Conservation (phyloP, 2,329 filamentous ascomycete genomes). For the Ophiosphaerella herpotricha region DNA sequence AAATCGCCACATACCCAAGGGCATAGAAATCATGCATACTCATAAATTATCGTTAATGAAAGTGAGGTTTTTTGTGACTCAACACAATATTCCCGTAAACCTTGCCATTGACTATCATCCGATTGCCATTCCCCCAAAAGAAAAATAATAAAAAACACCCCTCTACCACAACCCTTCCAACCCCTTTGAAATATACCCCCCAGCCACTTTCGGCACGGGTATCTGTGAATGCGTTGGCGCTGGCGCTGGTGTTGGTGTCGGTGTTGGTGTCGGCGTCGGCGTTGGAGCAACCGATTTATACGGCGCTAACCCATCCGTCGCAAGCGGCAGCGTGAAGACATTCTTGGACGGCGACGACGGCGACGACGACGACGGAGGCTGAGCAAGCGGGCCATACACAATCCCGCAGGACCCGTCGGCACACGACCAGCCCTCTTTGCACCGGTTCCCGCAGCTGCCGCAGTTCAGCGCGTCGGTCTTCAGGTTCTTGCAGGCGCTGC, state of each 20-base stretch:
- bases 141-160: too few relatives aligned
- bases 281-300: too few relatives aligned
- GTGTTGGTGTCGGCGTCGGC: too few relatives aligned
- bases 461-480: neutral
- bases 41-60: too few relatives aligned
- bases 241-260: neutral
- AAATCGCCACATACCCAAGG: too few relatives aligned
- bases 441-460: neutral
- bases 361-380: neutral
- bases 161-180: neutral
- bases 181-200: neutral
- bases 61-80: too few relatives aligned
- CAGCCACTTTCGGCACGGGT: neutral
- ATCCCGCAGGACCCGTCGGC: neutral
- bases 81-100: too few relatives aligned
- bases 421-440: neutral
- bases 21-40: too few relatives aligned
- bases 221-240: neutral
- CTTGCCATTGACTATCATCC: too few relatives aligned
- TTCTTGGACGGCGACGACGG: neutral
- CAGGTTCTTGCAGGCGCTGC: neutral
- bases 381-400: neutral
- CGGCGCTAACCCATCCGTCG: too few relatives aligned
- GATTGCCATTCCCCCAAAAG: too few relatives aligned
- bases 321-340: too few relatives aligned